These are phyloP conservation scores for Cicer pinnatifidum DNA, from an alignment of 306 rosid genomes.

Conservation along the genomic window DNA sequence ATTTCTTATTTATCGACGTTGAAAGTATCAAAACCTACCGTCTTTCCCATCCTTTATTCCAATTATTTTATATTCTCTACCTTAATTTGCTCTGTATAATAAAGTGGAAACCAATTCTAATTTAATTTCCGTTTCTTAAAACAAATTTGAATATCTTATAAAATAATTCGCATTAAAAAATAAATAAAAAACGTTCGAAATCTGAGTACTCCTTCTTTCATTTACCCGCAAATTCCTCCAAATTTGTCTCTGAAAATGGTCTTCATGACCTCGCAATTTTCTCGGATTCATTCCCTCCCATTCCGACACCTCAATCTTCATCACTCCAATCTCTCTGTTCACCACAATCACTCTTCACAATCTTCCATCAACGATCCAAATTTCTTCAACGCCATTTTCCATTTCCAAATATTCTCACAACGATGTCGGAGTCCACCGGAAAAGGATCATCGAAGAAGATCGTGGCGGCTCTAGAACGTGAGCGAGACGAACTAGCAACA, in stretches of 20 bases:
- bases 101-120: no score
- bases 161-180: background rate
- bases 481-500: slow-evolving; percentile 46
- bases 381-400: background rate
- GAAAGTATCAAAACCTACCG: no score
- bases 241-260: slow-evolving; percentile 6
- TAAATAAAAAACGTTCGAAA: background rate
- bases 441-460: background rate
- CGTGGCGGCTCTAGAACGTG: slow-evolving; percentile 56
- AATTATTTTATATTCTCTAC: no score
- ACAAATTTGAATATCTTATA: no score
- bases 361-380: background rate
- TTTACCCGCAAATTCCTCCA: slow-evolving; percentile 16
- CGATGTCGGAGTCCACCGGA: slow-evolving; percentile 53
- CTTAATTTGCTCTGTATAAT: no score
- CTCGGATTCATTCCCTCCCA: background rate
- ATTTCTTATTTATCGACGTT: no score
- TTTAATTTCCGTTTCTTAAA: no score
- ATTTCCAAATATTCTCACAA: background rate
- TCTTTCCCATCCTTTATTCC: no score
- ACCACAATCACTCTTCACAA: background rate
- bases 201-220: background rate
- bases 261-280: slow-evolving; percentile 1
- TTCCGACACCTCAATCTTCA: background rate
- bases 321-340: slow-evolving; percentile 10